Base-by-base conservation (phyloP, 1,284 basidiomycete genomes). In the Ustilago hordei region DNA sequence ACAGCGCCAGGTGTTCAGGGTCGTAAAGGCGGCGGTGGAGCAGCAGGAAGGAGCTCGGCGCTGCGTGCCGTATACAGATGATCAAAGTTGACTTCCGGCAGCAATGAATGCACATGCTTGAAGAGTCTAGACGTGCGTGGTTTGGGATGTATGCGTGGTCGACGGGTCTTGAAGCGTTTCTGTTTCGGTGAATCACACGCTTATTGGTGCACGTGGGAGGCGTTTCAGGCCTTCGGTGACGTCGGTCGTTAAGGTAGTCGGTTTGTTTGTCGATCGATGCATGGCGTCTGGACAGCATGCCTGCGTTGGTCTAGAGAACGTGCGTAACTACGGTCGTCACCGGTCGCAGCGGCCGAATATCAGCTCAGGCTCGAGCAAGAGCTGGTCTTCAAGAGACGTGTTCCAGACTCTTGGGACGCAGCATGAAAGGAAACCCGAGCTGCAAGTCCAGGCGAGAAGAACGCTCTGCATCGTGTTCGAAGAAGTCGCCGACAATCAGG, bases 1-100 rank as follows among this genome's bases (percentile, higher is more conserved):
- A 54, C 64, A 38, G 47, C 35, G 3, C 13, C 47, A 17, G 56
- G 47, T 17, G 59, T 28, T 4, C 63, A 62, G 54, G 53, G 43
- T n/a, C 31, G 66, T 15, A 43, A 59, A 63, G 60, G 60, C 11
- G 59, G 63, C 8, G 28, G 43, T n/a, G 56, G 43, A 48, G 43
- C 43, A 47, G 23, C 39, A 5, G 55, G 55, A 5, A 57, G 63
- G 11, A 60, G 58, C 41, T 52, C 72, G 19, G 64, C 55, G 13
- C 23, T 75, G 32, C 67, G 61, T 13, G 57, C 72, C 13, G 64
- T 70, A 45, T 75, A 75, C 61, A 58, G 57, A 43, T 64, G 39
- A 61, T 43, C 58, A 23, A 47, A 31, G 32, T 28, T 39, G 38
- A 17, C 34, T 43, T 11, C 11, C 15, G 23, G 28, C 15, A 23